Base-by-base conservation (phyloP, 2,329 filamentous ascomycete genomes). In the Exophiala sp. region DNA sequence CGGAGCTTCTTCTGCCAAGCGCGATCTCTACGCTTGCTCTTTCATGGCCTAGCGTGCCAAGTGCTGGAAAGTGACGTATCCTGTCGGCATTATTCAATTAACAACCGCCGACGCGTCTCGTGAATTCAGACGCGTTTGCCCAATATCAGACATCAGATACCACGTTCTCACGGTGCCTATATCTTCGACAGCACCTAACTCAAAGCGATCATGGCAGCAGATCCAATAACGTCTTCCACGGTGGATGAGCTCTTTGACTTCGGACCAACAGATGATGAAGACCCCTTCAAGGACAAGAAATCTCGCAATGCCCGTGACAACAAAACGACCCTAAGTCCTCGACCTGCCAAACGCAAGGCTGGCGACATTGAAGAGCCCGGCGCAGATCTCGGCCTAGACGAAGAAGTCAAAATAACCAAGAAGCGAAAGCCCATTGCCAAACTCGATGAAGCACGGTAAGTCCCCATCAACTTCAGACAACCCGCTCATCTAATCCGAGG, bases 331-430 rank as follows among this genome's bases (percentile, higher is more conserved):
- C 40, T 47, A 58, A 32, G 50, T 52, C 41, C 64, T 50, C 20
- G 53, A 16, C 43, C 47, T 32, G 42, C 38, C 38, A 66, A 82
- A 55, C 69, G 72, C 20, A 74, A 78, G n/a, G 75, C 73, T 16
- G 74, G 69, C 49, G 68, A 74, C 18, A 21, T 68, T 33, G 67
- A 70, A 55, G 78, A 76, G 58, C 80, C 81, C 62, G 77, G 78
- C 24, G 78, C 75, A 7, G 78, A 78, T 1, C 73, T 95, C 2
- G 91, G 91, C 42, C 84, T 96, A 52, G 91, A 97, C 61, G 84
- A 95, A 66, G 89, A 95, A 65, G 82, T 99, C 49, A 86, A 89
- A 51, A 80, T 96, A 3, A 82, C 81, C 38, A 96, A 89, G 72
- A 87, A 87, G 64, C 81, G 85, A 34, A 80, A 84, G 58, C 89